Conservation (phyloP, 2,329 filamentous ascomycete species). For the Exophiala xenobiotica region DNA sequence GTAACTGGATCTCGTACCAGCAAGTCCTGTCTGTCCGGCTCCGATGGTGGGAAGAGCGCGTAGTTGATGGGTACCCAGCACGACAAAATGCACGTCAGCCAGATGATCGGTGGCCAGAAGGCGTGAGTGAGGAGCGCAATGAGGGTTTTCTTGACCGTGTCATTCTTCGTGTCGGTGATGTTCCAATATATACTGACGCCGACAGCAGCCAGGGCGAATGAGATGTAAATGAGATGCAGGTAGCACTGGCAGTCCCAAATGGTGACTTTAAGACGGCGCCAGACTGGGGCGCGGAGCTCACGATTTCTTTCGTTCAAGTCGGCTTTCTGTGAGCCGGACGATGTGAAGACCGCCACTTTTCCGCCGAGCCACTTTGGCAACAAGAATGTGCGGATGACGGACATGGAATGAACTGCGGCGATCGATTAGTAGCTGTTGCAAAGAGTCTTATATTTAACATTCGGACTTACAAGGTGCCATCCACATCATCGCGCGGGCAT, state of each 20-base stretch:
- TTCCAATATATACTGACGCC: slow-evolving; percentile 12
- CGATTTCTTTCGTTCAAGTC: slow-evolving; percentile 55
- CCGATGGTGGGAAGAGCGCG: slow-evolving; percentile 55
- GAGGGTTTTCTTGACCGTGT: slow-evolving; percentile 38
- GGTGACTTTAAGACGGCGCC: slow-evolving; percentile 51
- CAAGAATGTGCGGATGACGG: slow-evolving; percentile 53
- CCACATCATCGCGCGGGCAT: slow-evolving; percentile 54
- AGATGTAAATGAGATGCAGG: slow-evolving; percentile 52
- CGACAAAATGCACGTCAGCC: slow-evolving; percentile 50
- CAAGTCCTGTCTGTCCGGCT: slow-evolving; percentile 55
- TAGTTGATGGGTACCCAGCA: slow-evolving; percentile 57
- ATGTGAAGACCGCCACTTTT: slow-evolving; percentile 53
- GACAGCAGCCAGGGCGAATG: slow-evolving; percentile 47
- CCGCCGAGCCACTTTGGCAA: slow-evolving; percentile 58
- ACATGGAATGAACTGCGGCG: slow-evolving; percentile 38
- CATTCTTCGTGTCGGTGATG: slow-evolving; percentile 36
- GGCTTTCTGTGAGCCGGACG: slow-evolving; percentile 54
- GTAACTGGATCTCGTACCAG: slow-evolving; percentile 49
- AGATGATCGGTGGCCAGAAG: slow-evolving; percentile 59
- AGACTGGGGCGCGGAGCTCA: slow-evolving; percentile 36
- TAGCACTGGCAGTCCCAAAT: slow-evolving; percentile 52
- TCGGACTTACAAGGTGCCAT: slow-evolving; percentile 53
- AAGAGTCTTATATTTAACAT: not conserved
- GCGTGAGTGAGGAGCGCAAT: slow-evolving; percentile 55
- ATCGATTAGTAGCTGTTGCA: not conserved